These are phyloP conservation scores for Kuraishia piskuri DNA, from an alignment of 805 yeast species.

Conservation along the genomic window DNA sequence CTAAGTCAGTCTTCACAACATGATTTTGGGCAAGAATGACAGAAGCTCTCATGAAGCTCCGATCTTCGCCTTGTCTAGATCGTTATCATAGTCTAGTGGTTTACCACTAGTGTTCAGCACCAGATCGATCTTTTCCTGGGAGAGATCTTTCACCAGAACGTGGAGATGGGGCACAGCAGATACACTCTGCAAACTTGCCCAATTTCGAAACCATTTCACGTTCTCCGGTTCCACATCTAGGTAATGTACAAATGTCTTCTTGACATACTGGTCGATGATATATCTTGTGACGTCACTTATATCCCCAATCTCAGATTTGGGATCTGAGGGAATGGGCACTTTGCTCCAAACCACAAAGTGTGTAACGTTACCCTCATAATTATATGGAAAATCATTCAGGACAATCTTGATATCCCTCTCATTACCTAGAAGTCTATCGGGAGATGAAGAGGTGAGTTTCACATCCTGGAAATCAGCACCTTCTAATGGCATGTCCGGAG, in stretches of 20 bases:
- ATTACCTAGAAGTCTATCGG: slow-evolving; percentile 32
- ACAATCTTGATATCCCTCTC: slow-evolving; percentile 36
- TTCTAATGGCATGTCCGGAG: slow-evolving; percentile 13
- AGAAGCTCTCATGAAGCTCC: too few relatives aligned
- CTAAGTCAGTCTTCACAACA: too few relatives aligned
- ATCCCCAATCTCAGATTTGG: slow-evolving; percentile 40
- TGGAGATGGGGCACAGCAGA: slow-evolving; percentile 64
- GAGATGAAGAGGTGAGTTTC: slow-evolving; percentile 16
- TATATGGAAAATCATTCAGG: slow-evolving; percentile 60
- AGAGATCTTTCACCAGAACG: slow-evolving; percentile 40
- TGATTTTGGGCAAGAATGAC: too few relatives aligned
- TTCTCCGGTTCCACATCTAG: slow-evolving; percentile 31
- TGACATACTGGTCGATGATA: slow-evolving; percentile 35
- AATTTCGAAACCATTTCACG: slow-evolving; percentile 63
- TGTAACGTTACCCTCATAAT: slow-evolving; percentile 37
- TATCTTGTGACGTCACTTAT: slow-evolving; percentile 32
- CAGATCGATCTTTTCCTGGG: slow-evolving; percentile 14
- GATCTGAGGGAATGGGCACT: slow-evolving; percentile 42
- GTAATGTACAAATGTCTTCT: slow-evolving; percentile 37
- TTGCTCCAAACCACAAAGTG: slow-evolving; percentile 69
- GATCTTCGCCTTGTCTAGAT: too few relatives aligned
- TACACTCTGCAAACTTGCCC: slow-evolving; percentile 63
- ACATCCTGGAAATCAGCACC: slow-evolving; percentile 5
- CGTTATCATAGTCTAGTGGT: slow-evolving; percentile 9
- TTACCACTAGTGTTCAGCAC: slow-evolving; percentile 15